phyloP scores from a whole-genome alignment of 2,329 filamentous ascomycete genomes.

The Mariannaea elegans region DNA sequence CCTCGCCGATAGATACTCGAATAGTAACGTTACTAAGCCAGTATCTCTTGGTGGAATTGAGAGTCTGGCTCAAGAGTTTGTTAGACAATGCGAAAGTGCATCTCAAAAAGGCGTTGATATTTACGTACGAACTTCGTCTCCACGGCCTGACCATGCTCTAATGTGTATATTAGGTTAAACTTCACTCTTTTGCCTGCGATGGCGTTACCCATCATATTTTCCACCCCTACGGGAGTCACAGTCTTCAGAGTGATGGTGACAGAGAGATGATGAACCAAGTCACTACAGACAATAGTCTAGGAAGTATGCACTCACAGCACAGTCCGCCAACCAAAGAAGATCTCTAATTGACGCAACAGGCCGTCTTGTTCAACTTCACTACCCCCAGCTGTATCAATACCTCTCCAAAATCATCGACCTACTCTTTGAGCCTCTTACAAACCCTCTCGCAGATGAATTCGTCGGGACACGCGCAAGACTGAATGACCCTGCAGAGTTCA shows the following conservation, averaged over 20 bases:
- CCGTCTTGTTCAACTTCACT: constrained; percentile 65
- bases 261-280: constrained; percentile 72
- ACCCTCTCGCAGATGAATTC: constrained; percentile 65
- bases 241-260: constrained; percentile 61
- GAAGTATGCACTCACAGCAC: constrained; percentile 57
- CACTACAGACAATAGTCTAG: constrained; percentile 70
- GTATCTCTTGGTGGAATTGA: constrained; percentile 64
- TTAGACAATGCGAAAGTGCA: constrained; percentile 58
- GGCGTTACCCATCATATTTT: constrained; percentile 73
- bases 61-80: constrained; percentile 62
- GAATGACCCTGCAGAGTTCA: constrained; percentile 58
- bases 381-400: constrained; percentile 57
- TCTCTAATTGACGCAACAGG: constrained; percentile 48
- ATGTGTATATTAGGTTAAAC: constrained; percentile 14
- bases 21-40: constrained; percentile 68
- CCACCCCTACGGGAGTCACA: constrained; percentile 68
- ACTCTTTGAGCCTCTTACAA: constrained; percentile 61
- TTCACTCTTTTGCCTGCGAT: constrained; percentile 74
- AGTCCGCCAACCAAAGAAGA: background rate
- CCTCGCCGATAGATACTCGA: constrained; percentile 72
- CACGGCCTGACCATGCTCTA: background rate
- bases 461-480: constrained; percentile 60
- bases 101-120: constrained; percentile 60
- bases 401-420: constrained; percentile 54
- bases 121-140: constrained; percentile 57